These are phyloP conservation scores for Kodamaea fungicola DNA, from an alignment of 1,139 yeast species.

Conservation along the genomic window DNA sequence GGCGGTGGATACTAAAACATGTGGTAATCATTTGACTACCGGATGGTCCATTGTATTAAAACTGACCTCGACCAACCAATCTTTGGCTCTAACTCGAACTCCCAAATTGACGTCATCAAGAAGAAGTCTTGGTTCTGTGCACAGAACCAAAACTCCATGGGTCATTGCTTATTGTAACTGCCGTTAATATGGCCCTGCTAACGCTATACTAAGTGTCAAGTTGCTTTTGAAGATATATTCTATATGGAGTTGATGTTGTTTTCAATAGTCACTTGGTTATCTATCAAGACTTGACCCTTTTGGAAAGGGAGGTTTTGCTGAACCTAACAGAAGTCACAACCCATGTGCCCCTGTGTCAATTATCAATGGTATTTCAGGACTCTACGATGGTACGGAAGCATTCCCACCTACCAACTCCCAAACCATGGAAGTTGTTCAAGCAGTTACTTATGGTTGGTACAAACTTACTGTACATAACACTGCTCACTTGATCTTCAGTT, in stretches of 20 bases:
- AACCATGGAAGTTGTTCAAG: constrained; percentile 3
- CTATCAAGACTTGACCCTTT: constrained; percentile 4
- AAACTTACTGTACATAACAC: constrained; percentile 4
- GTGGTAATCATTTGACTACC: constrained; percentile 6
- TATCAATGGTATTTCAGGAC: constrained; percentile 6
- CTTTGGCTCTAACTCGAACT: constrained; percentile 3
- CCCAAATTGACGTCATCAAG: constrained; percentile 4
- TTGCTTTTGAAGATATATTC: constrained; percentile 2
- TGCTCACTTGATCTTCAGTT: constrained; percentile 5
- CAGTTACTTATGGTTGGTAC: constrained; percentile 5
- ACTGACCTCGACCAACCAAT: constrained; percentile 5
- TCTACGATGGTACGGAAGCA: constrained; percentile 4
- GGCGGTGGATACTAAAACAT: constrained; percentile 4
- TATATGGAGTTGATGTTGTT: constrained; percentile 4
- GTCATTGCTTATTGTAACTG: constrained; percentile 5
- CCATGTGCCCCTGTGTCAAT: constrained; percentile 6
- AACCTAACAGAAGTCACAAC: constrained; percentile 5
- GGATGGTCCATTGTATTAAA: constrained; percentile 3
- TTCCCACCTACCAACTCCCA: constrained; percentile 1
- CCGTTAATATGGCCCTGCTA: constrained; percentile 5
- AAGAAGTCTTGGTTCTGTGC: constrained; percentile 3
- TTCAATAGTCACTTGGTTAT: constrained; percentile 4
- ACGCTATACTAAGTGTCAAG: constrained; percentile 2
- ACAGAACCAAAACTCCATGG: constrained; percentile 6
- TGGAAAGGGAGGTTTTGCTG: constrained; percentile 1